These are phyloP conservation scores for Globisporangium iwayamae DNA, from an alignment of 352 stramenopile species.

Conservation along the genomic window DNA sequence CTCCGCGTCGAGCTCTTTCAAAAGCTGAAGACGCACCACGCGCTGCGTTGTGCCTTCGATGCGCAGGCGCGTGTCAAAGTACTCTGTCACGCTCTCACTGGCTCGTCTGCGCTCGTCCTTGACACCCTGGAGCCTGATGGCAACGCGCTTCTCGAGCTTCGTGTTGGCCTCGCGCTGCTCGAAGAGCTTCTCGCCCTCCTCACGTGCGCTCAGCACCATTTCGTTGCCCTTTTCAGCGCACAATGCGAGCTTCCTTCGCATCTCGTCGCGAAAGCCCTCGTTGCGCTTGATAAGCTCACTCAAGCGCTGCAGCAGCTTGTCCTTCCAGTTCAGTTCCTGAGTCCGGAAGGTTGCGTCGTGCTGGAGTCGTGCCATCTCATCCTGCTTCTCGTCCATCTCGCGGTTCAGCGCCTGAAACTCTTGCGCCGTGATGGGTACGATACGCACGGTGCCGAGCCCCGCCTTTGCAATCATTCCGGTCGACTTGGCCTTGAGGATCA, in stretches of 20 bases:
- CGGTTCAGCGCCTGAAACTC: slow-evolving; percentile 40
- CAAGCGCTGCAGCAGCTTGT: slow-evolving; percentile 60
- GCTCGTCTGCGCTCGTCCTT: slow-evolving; percentile 34
- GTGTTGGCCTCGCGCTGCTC: slow-evolving; percentile 29
- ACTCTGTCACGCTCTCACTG: slow-evolving; percentile 33
- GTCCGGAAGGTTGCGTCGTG: slow-evolving; percentile 31
- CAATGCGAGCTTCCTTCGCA: slow-evolving; percentile 30
- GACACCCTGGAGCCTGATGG: slow-evolving; percentile 26
- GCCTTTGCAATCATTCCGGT: slow-evolving; percentile 74
- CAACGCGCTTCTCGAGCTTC: slow-evolving; percentile 27
- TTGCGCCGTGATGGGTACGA: slow-evolving; percentile 45
- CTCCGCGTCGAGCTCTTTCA: slow-evolving; percentile 41
- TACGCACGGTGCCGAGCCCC: slow-evolving; percentile 60
- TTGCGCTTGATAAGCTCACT: slow-evolving; percentile 72
- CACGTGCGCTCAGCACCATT: slow-evolving; percentile 45
- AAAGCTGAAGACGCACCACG: slow-evolving; percentile 35
- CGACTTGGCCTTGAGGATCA: slow-evolving; percentile 55
- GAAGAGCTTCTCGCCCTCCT: slow-evolving; percentile 53
- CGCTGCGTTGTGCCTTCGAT: slow-evolving; percentile 55
- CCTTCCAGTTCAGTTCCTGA: slow-evolving; percentile 55
- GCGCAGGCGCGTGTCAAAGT: slow-evolving; percentile 55
- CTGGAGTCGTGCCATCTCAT: slow-evolving; percentile 39
- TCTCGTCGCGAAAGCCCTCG: slow-evolving; percentile 48
- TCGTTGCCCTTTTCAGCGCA: slow-evolving; percentile 54
- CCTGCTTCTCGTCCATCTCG: slow-evolving; percentile 43